Conservation (phyloP, 768 basidiomycete species). For the Leccinum boreale region DNA sequence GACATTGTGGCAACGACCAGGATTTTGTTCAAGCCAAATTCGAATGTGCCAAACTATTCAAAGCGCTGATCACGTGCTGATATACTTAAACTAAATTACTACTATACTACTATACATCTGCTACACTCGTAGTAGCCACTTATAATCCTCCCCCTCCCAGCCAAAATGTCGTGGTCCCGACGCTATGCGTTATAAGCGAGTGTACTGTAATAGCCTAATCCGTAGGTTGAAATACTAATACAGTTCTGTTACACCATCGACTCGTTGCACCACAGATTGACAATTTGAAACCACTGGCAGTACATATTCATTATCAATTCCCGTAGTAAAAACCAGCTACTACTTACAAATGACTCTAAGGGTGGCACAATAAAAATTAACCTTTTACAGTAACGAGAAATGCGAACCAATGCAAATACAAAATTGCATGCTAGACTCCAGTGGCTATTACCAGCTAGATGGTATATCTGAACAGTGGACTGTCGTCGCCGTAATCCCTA, state of each 20-base stretch:
- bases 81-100: too few species aligned
- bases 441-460: slow-evolving; percentile 5
- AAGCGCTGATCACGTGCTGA: slow-evolving; percentile 14
- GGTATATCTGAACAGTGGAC: slow-evolving; percentile 50
- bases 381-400: background rate
- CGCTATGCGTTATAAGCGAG: too few species aligned
- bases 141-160: too few species aligned
- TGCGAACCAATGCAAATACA: background rate
- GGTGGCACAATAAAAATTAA: background rate
- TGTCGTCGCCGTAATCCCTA: slow-evolving; percentile 45
- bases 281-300: too few species aligned
- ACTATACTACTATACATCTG: too few species aligned
- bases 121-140: too few species aligned
- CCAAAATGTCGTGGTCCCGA: too few species aligned
- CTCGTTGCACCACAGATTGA: background rate
- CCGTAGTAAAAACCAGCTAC: too few species aligned
- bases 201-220: background rate
- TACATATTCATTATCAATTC: too few species aligned
- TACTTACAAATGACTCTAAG: too few species aligned
- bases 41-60: background rate
- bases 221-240: background rate
- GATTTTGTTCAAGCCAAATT: background rate
- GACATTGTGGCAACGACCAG: slow-evolving; percentile 40
- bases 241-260: background rate
- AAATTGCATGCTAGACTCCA: background rate